phyloP scores from a whole-genome alignment of 2,329 filamentous ascomycete species.

The Fusarium subtropicale region DNA sequence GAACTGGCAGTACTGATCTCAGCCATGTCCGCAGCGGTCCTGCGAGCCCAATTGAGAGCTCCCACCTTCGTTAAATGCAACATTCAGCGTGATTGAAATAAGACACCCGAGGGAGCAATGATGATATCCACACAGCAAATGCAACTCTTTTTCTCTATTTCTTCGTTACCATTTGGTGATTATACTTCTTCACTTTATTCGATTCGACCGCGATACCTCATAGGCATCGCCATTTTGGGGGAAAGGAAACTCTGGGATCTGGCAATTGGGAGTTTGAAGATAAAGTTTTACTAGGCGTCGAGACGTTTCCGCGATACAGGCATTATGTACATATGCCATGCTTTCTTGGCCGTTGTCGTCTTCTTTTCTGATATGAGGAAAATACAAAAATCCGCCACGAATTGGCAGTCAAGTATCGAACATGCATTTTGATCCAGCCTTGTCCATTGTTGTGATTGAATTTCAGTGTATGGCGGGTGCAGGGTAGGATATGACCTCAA shows the following conservation, averaged over 20 bases:
- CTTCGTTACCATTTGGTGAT: constrained; percentile 28
- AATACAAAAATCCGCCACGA: constrained; percentile 30
- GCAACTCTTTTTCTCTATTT: constrained; percentile 24
- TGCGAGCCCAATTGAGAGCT: constrained; percentile 65
- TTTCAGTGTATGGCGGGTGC: not conserved
- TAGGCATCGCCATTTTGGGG: constrained; percentile 37
- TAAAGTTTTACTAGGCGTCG: constrained; percentile 45
- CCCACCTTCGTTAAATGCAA: constrained; percentile 46
- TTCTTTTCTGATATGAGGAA: constrained; percentile 32
- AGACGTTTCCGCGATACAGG: constrained; percentile 34
- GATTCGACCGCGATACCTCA: constrained; percentile 36
- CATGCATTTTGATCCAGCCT: not conserved
- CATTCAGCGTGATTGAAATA: constrained; percentile 2
- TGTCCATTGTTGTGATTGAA: not conserved
- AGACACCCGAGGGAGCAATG: constrained; percentile 11
- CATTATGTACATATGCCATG: constrained; percentile 37
- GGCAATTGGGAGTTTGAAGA: constrained; percentile 50
- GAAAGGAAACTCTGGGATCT: constrained; percentile 43
- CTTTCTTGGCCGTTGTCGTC: constrained; percentile 32
- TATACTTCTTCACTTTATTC: constrained; percentile 41
- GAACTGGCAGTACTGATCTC: constrained; percentile 87
- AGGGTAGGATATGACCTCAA: not conserved
- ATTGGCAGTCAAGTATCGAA: constrained; percentile 14
- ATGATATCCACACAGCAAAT: constrained; percentile 39
- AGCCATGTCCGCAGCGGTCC: constrained; percentile 66